Evolutionary conservation across 1,284 basidiomycete genomes (phyloP).

Genomic region (Puccinia coronata): DNA sequence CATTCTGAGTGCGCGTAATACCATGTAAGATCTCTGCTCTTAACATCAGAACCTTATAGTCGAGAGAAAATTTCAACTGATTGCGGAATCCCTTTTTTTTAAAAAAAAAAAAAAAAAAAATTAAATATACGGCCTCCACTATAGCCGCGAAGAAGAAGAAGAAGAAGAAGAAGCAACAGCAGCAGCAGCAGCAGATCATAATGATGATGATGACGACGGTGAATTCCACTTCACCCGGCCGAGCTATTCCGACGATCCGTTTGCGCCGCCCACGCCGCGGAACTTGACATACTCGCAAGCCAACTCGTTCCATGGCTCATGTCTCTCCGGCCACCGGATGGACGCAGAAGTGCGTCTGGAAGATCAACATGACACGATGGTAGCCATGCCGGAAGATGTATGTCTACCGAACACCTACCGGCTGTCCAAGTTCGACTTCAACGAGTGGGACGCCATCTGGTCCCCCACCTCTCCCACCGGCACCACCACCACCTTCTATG

Average conservation of each 20-base stretch:
- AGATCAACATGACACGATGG: not conserved
- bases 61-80: too few relatives aligned
- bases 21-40: not conserved
- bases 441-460: not conserved
- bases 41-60: too few relatives aligned
- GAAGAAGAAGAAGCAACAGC: not conserved
- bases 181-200: not conserved
- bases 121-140: not conserved
- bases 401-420: slow-evolving; percentile 2
- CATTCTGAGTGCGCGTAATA: not conserved
- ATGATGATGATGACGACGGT: not conserved
- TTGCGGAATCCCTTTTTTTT: too few relatives aligned
- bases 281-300: not conserved
- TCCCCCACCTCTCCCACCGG: not conserved
- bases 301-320: not conserved
- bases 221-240: not conserved
- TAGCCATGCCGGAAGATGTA: not conserved
- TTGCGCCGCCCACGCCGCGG: slow-evolving; percentile 24
- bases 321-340: too few relatives aligned
- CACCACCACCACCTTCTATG: not conserved
- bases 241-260: slow-evolving; percentile 22
- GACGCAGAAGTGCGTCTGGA: too few relatives aligned
- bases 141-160: not conserved
- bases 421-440: slow-evolving; percentile 8
- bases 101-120: not conserved